Base-by-base conservation (phyloP, 768 basidiomycete species). In the Xerocomellus intermedius region DNA sequence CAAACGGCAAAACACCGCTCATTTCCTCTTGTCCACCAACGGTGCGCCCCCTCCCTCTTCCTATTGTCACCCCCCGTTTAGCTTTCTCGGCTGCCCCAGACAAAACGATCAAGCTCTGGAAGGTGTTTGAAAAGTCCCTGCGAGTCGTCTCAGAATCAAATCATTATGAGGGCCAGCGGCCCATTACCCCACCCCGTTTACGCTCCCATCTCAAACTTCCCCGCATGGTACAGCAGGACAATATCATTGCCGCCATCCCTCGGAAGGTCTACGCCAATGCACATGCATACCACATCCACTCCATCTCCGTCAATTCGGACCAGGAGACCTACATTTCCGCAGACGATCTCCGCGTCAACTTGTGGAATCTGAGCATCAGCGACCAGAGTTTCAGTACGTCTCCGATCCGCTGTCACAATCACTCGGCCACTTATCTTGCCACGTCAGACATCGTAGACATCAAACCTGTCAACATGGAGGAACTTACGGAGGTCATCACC, bases 21-120 rank as follows among this genome's bases (percentile, higher is more conserved):
- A 99, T 74, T 98, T 99, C 74, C 76, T 99, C 53, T 75, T 99
- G 48, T 96, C 94, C 55, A 98, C 97, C 30, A 99, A 99, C 66
- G 97, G 97, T 96, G 57, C 56, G 81, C 32, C 5, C 52, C 38
- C 22, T 45, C 21, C 43, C 46, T 49, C 38, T 36, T 42, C 26
- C 21, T 35, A 17, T 41, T 28, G 8, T 37, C 45, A 9, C 30
- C 26, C 16, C 47, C 19, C 37, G 8, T 49, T 54, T 28, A 55
- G 13, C 41, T 42, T 54, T 37, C 30, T 50, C 33, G n/a, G n/a
- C n/a, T n/a, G n/a, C n/a, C n/a, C n/a, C 69, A 99, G 97, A 99
- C 80, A 99, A 99, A 79, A 99, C 97, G 33, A 97, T 99, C 79
- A 99, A 99, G 72, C 85, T 98, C 52, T 99, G 97, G 97, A 98